Percentiles rank a stretch among this genome's conserved stretches.
These are phyloP conservation scores for Dactylellina haptotyla DNA, from an alignment of 2,329 filamentous ascomycete genomes.

Conservation along the genomic window DNA sequence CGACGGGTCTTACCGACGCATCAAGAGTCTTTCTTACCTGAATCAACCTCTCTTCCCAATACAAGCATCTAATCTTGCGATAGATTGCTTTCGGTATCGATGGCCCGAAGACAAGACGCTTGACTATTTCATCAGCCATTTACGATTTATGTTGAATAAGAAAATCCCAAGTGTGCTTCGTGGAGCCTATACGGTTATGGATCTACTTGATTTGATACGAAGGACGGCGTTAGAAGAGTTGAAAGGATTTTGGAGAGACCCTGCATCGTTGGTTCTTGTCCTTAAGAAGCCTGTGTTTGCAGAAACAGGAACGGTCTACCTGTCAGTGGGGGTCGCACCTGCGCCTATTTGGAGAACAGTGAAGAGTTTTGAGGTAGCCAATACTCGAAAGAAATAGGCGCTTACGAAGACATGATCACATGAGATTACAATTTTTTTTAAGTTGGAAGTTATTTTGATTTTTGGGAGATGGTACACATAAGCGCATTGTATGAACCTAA, in stretches of 20 bases:
- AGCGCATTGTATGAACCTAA: too few relatives aligned
- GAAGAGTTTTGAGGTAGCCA: conserved; percentile 17
- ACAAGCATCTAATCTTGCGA: conserved; percentile 6
- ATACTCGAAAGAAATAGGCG: conserved; percentile 13
- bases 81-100: conserved; percentile 38
- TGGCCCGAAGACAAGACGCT: conserved; percentile 37
- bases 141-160: conserved; percentile 47
- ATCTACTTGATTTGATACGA: conserved; percentile 28
- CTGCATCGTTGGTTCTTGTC: conserved; percentile 26
- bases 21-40: conserved; percentile 30
- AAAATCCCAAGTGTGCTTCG: conserved; percentile 15
- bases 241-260: conserved; percentile 40
- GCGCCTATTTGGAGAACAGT: conserved; percentile 26
- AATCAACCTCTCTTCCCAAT: conserved; percentile 33
- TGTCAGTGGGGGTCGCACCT: conserved; percentile 40
- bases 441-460: not conserved
- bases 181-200: conserved; percentile 21
- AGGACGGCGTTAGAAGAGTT: conserved; percentile 31
- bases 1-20: conserved; percentile 25
- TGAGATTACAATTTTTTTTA: not conserved
- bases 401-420: not conserved
- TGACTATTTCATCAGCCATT: conserved; percentile 35
- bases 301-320: conserved; percentile 24
- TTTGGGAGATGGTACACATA: not conserved
- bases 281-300: conserved; percentile 30